Conservation (phyloP, 1,284 basidiomycete genomes). For the Naganishia sp. region DNA sequence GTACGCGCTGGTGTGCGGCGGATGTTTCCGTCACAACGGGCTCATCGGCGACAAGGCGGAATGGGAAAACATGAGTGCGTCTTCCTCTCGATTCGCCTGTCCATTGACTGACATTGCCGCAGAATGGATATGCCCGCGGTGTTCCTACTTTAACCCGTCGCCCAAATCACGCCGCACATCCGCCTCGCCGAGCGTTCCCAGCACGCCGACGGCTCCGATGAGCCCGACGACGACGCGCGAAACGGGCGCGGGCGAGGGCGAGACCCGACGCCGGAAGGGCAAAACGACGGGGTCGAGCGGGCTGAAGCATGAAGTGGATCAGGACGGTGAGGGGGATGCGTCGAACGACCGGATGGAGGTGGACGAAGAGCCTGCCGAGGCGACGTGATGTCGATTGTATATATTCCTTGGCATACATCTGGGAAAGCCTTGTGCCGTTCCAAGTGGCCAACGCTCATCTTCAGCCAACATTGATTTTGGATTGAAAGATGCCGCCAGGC, state of each 20-base stretch:
- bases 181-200: slow-evolving; percentile 28
- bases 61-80: slow-evolving; percentile 87
- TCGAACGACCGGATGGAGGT: slow-evolving; percentile 42
- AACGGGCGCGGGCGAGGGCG: slow-evolving; percentile 16
- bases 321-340: slow-evolving; percentile 27
- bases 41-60: slow-evolving; percentile 74
- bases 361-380: slow-evolving; percentile 36
- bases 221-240: slow-evolving; percentile 37
- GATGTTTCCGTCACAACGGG: slow-evolving; percentile 92
- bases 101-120: neutral
- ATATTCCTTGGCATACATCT: too few relatives aligned
- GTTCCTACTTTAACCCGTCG: slow-evolving; percentile 14
- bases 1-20: slow-evolving; percentile 91
- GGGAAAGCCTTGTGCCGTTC: too few relatives aligned
- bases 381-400: neutral
- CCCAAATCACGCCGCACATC: slow-evolving; percentile 11
- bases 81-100: too few relatives aligned
- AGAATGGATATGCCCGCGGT: slow-evolving; percentile 21
- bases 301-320: slow-evolving; percentile 24
- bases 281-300: slow-evolving; percentile 25
- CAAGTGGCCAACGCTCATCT: too few relatives aligned
- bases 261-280: slow-evolving; percentile 35
- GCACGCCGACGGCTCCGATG: slow-evolving; percentile 24
- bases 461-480: too few relatives aligned
- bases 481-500: too few relatives aligned